Evolutionary conservation across 177 flowering plant genomes (phyloP), one percentile per base, ranked within the genome.

Genomic region (Vitis hybrid): DNA sequence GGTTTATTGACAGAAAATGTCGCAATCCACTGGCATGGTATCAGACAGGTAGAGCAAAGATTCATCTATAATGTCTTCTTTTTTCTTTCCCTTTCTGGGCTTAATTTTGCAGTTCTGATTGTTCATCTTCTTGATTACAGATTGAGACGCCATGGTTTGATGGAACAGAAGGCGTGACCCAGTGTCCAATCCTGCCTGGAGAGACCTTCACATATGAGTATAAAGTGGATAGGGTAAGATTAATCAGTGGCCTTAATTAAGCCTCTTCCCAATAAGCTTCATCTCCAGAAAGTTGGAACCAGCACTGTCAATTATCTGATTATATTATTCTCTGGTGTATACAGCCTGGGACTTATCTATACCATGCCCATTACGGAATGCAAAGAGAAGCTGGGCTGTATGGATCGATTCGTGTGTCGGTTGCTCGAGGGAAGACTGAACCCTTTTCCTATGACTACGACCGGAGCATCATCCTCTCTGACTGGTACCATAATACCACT

Each of bases 1-100:
- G 78, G 83, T 65, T 69, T 94, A 80, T 17, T 80, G 2, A 89
- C 96, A 0, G 98, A 93, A 72, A 91, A 91, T 54, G 75, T 86
- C 11, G 94, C 98, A 1, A 85, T 94, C 62, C 98, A 94, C 57
- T 93, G 98, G 98, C 98, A 94, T 75, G 98, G 98, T 15, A 93
- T 94, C 62, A 82, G 98, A 62, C 98, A 94, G 91, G 96, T 94
- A 65, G 2, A 10, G 14, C 8, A 52, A 14, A 21, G 1, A 35
- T 35, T 3, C 1, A 35, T 35, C 0, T 5, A 5, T 35, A 35
- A 35, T 35, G 2, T 65, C 4, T 65, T 14, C 17, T 65, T 19
- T 8, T 24, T 50, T 27, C 13, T 60, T 60, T 0, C 27, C 21
- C 11, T 35, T 35, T 35, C 46, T 35, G 46, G 46, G 46, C 46